Evolutionary conservation across 768 basidiomycete genomes (phyloP).

Genomic region (Arthromyces matolae): DNA sequence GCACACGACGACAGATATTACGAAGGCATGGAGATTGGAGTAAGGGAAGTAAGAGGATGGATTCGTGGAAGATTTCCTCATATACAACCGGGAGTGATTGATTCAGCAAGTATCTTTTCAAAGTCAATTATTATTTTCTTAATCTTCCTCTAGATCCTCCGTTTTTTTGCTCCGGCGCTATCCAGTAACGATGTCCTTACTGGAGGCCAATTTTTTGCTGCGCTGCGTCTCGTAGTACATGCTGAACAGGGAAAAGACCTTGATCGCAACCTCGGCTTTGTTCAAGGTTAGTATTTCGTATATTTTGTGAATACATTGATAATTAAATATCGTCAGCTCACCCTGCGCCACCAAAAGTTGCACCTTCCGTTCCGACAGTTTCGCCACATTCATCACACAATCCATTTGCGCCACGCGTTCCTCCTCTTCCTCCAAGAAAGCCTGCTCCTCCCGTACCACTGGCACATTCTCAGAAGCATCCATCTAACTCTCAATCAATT

Average conservation of each 20-base stretch:
- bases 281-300: conserved; percentile 56
- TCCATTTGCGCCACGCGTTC: conserved; percentile 36
- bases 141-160: conserved; percentile 49
- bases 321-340: conserved; percentile 14
- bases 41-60: conserved; percentile 73
- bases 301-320: background rate
- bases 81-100: conserved; percentile 49
- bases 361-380: conserved; percentile 6
- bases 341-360: conserved; percentile 13
- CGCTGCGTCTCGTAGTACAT: conserved; percentile 62
- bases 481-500: conserved; percentile 17
- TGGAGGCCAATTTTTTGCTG: conserved; percentile 77
- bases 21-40: conserved; percentile 50
- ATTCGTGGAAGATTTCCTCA: conserved; percentile 64
- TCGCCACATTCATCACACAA: conserved; percentile 31
- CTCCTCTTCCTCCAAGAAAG: conserved; percentile 54
- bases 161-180: conserved; percentile 56
- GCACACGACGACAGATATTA: conserved; percentile 45
- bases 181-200: conserved; percentile 49
- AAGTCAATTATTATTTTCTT: too few species aligned
- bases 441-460: conserved; percentile 20
- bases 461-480: conserved; percentile 36
- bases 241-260: conserved; percentile 56
- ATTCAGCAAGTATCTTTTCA: conserved; percentile 39
- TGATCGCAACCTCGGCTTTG: conserved; percentile 66